phyloP scores from a whole-genome alignment of 169 alveolate species.

The Plasmodium malariae region DNA sequence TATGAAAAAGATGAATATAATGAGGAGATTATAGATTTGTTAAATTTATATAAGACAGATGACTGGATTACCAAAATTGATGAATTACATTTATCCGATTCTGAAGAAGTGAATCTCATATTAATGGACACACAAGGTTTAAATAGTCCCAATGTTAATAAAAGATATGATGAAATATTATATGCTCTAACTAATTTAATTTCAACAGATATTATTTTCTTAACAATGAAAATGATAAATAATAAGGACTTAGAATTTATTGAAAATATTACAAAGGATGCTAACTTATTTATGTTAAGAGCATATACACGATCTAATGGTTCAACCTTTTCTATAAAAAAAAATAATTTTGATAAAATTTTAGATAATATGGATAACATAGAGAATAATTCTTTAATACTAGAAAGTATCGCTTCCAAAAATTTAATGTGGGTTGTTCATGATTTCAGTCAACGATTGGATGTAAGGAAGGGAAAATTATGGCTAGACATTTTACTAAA shows the following conservation, averaged over 20 bases:
- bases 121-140: conserved; percentile 86
- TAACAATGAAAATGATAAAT: conserved; percentile 81
- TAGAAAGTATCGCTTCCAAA: conserved; percentile 77
- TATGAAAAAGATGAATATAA: conserved; percentile 75
- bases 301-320: conserved; percentile 76
- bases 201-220: conserved; percentile 82
- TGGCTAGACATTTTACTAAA: conserved; percentile 71
- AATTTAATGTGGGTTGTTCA: conserved; percentile 78
- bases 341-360: conserved; percentile 70
- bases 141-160: conserved; percentile 81
- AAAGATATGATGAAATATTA: conserved; percentile 84
- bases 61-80: conserved; percentile 63
- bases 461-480: conserved; percentile 71
- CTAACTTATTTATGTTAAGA: conserved; percentile 77
- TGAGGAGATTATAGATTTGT: conserved; percentile 75
- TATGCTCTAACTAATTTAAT: conserved; percentile 82
- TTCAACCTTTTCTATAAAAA: conserved; percentile 76
- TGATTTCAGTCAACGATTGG: conserved; percentile 77
- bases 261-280: conserved; percentile 79
- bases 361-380: conserved; percentile 41
- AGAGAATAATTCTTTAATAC: conserved; percentile 69
- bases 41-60: conserved; percentile 52
- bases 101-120: conserved; percentile 81
- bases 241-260: conserved; percentile 79
- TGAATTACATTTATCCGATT: conserved; percentile 44